Evolutionary conservation across 129 eudicot species (phyloP).

Genomic region (Escallonia herrerae): DNA sequence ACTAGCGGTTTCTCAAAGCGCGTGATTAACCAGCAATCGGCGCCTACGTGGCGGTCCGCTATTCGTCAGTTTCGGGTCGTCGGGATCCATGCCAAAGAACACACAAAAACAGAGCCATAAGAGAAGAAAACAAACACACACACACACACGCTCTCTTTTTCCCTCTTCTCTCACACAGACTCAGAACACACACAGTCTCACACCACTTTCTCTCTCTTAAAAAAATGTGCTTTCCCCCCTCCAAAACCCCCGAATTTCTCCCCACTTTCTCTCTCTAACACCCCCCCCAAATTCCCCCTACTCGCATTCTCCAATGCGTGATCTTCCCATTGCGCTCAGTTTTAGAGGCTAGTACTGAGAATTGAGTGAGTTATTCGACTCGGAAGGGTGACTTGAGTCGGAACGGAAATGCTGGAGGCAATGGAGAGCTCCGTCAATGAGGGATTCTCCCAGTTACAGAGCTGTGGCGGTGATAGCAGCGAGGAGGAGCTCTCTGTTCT

Average conservation of each 20-base stretch:
- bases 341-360: constrained; percentile 8
- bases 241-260: constrained; percentile 23
- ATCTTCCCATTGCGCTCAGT: constrained; percentile 25
- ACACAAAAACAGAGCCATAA: constrained; percentile 2
- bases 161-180: not conserved
- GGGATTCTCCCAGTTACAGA: constrained; percentile 39
- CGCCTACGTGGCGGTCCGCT: constrained; percentile 32
- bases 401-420: constrained; percentile 42
- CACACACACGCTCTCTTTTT: constrained; percentile 15
- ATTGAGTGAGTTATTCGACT: not conserved
- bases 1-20: constrained; percentile 15
- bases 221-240: constrained; percentile 40
- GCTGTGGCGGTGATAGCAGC: constrained; percentile 71
- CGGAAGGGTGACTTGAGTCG: not conserved
- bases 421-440: constrained; percentile 50
- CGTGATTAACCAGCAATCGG: constrained; percentile 30
- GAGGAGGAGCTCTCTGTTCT: constrained; percentile 82
- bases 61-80: constrained; percentile 31
- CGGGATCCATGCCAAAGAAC: constrained; percentile 33
- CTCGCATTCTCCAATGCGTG: constrained; percentile 27
- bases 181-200: constrained; percentile 5
- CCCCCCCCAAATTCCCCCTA: constrained; percentile 16
- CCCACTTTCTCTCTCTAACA: constrained; percentile 28
- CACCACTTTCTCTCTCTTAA: constrained; percentile 17
- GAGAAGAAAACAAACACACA: constrained; percentile 16